phyloP scores from a whole-genome alignment of 768 basidiomycete genomes.

The Psilocybe azurescens region DNA sequence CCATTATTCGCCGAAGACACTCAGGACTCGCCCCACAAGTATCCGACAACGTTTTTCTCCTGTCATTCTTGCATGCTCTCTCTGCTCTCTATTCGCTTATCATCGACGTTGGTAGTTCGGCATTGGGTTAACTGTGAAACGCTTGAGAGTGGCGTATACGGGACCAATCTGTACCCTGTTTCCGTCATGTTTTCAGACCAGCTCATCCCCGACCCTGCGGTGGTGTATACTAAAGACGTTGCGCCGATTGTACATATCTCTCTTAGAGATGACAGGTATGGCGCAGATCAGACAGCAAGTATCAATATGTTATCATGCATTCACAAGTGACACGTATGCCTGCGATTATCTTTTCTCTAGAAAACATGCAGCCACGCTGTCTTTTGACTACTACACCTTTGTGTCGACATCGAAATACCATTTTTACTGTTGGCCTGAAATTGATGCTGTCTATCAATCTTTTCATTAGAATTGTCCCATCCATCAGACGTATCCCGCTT shows the following conservation, averaged over 20 bases:
- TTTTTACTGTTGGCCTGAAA: constrained; percentile 1
- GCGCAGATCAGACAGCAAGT: constrained; percentile 14
- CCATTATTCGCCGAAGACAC: background rate
- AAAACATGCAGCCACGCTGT: constrained; percentile 4
- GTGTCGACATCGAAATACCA: background rate
- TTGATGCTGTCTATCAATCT: constrained; percentile 8
- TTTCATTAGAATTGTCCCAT: background rate
- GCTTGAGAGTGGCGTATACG: constrained; percentile 1
- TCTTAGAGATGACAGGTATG: constrained; percentile 20
- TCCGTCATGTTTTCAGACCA: constrained; percentile 13
- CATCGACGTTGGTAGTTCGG: background rate
- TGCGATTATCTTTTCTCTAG: background rate
- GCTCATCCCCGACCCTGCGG: constrained; percentile 7
- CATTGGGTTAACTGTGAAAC: constrained; percentile 1
- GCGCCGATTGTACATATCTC: constrained; percentile 9
- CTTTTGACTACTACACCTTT: background rate
- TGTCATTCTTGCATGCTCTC: background rate
- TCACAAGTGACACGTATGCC: constrained; percentile 5
- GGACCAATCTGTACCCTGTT: constrained; percentile 18
- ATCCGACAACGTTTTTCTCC: background rate
- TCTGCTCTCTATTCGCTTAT: constrained; percentile 1
- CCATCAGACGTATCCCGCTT: background rate
- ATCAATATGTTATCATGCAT: constrained; percentile 3
- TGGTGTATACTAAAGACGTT: constrained; percentile 1
- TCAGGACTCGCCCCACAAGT: background rate